Evolutionary conservation across 352 stramenopile genomes (phyloP), one percentile per base, ranked within the genome.

Genomic region (Phytopythium aichiense): DNA sequence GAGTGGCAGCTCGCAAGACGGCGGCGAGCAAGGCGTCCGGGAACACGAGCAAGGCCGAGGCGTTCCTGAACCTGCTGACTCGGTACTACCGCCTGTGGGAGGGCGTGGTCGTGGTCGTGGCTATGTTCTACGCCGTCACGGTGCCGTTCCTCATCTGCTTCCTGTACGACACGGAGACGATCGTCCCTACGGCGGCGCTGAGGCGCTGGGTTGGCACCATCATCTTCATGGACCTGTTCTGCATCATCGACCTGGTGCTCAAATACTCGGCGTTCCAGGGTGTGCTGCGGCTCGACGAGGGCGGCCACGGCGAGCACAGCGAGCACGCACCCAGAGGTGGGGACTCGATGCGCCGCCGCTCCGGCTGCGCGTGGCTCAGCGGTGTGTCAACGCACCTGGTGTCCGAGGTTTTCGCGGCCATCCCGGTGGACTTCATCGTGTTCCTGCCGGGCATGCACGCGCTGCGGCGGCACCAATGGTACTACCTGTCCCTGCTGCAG

Each of bases 81-180:
- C 73, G 71, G 1, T 76, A 66, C 40, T 84, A 81, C 50, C 77
- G 79, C 22, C 54, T 88, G 7, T 91, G 81, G 81, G 77, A 91
- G 31, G 74, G 72, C 31, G 42, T 74, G 0, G 60, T 87, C 28
- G 76, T 89, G 4, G 33, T 74, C 38, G 76, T 87, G 12, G 77
- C 71, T 0, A 55, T 81, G 23, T 81, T 82, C 20, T 91, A 91
- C 51, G 81, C 81, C 22, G 67, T 84, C 18, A 74, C 68, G 30
- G 71, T 88, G 9, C 81, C 81, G 6, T 87, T 79, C 45, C 64
- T 91, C 37, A 71, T 89, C 52, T 84, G 75, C 56, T 91, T 91
- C 30, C 52, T 61, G 2, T 87, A 79, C 0, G 66, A 80, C 20
- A 74, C 69, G 22, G 38, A 69, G 40, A 83, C 64, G 18, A 55